Percentiles rank a stretch among this genome's conserved stretches.
Conservation (phyloP, 2,329 filamentous ascomycete species). For the Emmonsiellopsis sp. region DNA sequence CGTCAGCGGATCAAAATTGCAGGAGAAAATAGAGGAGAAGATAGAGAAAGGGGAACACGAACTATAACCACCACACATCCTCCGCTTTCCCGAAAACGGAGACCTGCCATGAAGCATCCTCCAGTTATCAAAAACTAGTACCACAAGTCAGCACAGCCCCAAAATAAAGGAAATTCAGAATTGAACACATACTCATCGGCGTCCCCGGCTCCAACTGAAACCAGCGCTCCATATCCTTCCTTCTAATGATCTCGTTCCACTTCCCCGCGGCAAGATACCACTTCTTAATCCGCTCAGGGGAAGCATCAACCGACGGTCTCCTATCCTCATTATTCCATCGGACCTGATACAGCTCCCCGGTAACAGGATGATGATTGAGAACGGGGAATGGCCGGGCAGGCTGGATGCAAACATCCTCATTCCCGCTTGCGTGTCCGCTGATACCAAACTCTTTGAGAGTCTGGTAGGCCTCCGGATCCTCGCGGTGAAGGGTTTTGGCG, state of each 20-base stretch:
- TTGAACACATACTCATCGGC: slow-evolving; percentile 54
- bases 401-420: slow-evolving; percentile 69
- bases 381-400: slow-evolving; percentile 64
- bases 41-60: slow-evolving; percentile 31
- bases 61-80: slow-evolving; percentile 90
- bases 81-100: slow-evolving; percentile 70
- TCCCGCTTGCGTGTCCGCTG: slow-evolving; percentile 77
- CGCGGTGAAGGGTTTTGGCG: slow-evolving; percentile 48
- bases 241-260: slow-evolving; percentile 61
- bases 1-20: slow-evolving; percentile 6
- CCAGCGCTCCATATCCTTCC: slow-evolving; percentile 61
- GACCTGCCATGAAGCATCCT: slow-evolving; percentile 79
- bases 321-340: slow-evolving; percentile 94
- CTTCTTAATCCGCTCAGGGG: slow-evolving; percentile 37
- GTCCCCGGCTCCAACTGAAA: slow-evolving; percentile 71
- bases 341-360: slow-evolving; percentile 49
- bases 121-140: slow-evolving; percentile 88
- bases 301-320: slow-evolving; percentile 53
- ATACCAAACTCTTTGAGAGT: slow-evolving; percentile 50
- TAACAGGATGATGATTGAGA: slow-evolving; percentile 48
- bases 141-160: slow-evolving; percentile 2
- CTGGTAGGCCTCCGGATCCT: slow-evolving; percentile 48
- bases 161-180: background rate
- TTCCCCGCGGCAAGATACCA: slow-evolving; percentile 78
- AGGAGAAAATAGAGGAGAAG: background rate